Base-by-base conservation (phyloP, 2,329 filamentous ascomycete species). In the Ophiostoma sp. region DNA sequence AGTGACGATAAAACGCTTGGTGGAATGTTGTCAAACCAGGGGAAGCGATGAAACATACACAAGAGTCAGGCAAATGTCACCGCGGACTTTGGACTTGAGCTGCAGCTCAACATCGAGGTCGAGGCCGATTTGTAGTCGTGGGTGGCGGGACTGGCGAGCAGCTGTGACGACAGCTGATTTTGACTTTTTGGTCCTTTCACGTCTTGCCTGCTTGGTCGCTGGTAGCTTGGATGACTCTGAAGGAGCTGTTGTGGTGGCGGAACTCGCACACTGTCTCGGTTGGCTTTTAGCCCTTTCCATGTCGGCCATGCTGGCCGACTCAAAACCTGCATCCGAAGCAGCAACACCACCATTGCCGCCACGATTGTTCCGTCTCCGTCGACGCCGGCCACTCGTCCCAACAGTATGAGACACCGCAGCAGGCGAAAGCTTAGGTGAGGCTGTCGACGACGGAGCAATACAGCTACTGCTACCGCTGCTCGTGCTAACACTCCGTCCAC, bases 81-180 rank as follows among this genome's bases (percentile, higher is more conserved):
- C 92, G 77, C 93, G 88, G 73, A 95, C 92, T 80, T 89, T 90
- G n/a, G 92, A 92, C 84, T 93, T 94, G 74, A 95, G 84, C 81
- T 93, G 89, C 77, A 95, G 89, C 81, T 94, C 91, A 69, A 94
- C 87, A 76, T 94, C 91, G 73, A 95, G 83, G 81, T 95, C 94
- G 52, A 82, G 76, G 4, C 80, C 78, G 25, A 81, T 78, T 76
- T 79, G 77, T 48, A 81, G 78, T 25, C 78, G 76, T 0, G 75
- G 75, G 11, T 68, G 69, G 39, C 72, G 66, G 4, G 74, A 66
- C 31, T 63, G 71, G 9, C 45, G 61, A 19, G 72, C 59, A 31
- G n/a, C 48, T 4, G 42, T 52, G 31, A 64, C 31, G 6, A 28
- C 17, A 8, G 57, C 22, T 25, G 55, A 70, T 15, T 36, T 28